These are phyloP conservation scores for Vaccinium vitisidaea DNA, from an alignment of 148 eudicot genomes.

Conservation along the genomic window DNA sequence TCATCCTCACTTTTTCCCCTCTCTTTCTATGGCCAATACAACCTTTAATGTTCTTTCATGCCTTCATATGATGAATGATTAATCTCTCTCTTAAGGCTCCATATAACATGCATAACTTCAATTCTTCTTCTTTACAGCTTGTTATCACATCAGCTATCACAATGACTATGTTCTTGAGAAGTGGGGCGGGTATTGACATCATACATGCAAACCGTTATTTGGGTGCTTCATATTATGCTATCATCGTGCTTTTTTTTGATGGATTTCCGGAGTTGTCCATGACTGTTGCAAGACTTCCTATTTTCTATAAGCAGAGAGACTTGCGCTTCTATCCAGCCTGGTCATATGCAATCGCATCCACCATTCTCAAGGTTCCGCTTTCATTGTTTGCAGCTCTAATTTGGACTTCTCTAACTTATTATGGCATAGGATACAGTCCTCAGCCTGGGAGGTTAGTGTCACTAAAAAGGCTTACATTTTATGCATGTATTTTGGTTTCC, in stretches of 20 bases:
- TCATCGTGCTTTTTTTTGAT: slow-evolving; percentile 55
- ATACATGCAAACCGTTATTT: slow-evolving; percentile 58
- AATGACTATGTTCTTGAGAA: slow-evolving; percentile 59
- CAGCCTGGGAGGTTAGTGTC: slow-evolving; percentile 58
- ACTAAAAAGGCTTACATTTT: background rate
- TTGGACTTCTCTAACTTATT: slow-evolving; percentile 76
- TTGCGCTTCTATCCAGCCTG: slow-evolving; percentile 80
- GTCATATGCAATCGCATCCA: slow-evolving; percentile 84
- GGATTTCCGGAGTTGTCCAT: slow-evolving; percentile 64
- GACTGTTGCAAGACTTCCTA: slow-evolving; percentile 64
- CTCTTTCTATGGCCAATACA: background rate
- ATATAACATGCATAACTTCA: background rate
- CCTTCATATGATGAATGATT: background rate
- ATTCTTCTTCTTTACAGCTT: slow-evolving; percentile 47
- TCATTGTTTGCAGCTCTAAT: slow-evolving; percentile 51
- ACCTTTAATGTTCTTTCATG: background rate
- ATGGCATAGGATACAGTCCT: slow-evolving; percentile 72
- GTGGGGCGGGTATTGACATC: slow-evolving; percentile 49
- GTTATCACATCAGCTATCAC: slow-evolving; percentile 44
- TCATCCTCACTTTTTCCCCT: background rate
- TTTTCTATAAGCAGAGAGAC: slow-evolving; percentile 83
- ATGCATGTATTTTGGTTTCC: background rate
- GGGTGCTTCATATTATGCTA: slow-evolving; percentile 64
- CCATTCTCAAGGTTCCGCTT: slow-evolving; percentile 68
- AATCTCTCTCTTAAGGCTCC: background rate